Evolutionary conservation across 768 basidiomycete species (phyloP), one percentile per base, ranked within the genome.

Genomic region (Tricholoma bakamatsutake): DNA sequence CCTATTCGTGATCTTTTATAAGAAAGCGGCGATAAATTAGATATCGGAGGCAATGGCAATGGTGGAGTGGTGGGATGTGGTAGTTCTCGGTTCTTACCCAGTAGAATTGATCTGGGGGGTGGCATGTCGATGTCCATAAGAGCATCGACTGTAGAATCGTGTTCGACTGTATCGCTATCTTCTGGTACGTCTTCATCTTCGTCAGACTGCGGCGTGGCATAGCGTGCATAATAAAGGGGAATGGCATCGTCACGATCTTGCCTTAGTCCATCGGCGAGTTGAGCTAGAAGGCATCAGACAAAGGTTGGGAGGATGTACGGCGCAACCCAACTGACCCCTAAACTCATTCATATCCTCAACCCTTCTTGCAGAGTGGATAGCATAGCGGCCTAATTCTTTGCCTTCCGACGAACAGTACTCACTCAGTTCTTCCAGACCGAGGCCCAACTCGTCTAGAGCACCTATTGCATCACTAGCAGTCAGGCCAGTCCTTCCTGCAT

Each of bases 361-460:
- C 62, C 88, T 75, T 62, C 85, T 76, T 40, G 75, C 74, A 4
- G 83, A 83, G 65, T 83, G 82, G 4, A 80, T 69, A 5, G 83
- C 82, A 67, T 90, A 90, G 34, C 85, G 79, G 24, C 79, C 76
- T 56, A 91, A 67, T 62, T 92, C 90, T 62, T 73, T 74, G 17
- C 80, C 88, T 67, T 92, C 90, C 1, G 80, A 73, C n/a, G 70
- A 65, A 52, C 76, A 79, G 62, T 88, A 90, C 55, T 87, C 85
- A 24, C 65, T 71, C 53, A 93, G 71, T 66, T 93, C 91, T 7
- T 87, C 81, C 21, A 89, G 55, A 42, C 76, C 79, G 1, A 89
- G 77, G 15, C 91, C 91, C 13, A 92, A 73, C 53, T 92, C 90
- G n/a, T 81, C 82, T 28, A 93, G 73, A 9, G 86, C 88, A 11